phyloP scores from a whole-genome alignment of 331 rosid species.

The Ulmus americana region DNA sequence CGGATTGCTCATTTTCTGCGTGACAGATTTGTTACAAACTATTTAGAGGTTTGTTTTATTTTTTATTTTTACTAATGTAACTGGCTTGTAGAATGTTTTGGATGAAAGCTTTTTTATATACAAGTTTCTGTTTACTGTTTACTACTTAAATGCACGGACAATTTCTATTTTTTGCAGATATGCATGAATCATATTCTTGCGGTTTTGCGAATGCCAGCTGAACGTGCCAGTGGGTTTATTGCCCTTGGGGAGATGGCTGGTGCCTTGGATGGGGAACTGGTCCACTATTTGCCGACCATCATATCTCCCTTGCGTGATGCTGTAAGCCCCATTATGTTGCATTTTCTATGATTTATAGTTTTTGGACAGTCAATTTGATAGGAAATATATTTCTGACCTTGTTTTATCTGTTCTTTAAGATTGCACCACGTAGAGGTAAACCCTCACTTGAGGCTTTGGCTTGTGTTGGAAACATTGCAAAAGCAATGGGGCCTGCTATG shows the following conservation, averaged over 20 bases:
- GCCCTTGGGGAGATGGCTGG: constrained; percentile 99
- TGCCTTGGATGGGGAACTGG: constrained; percentile 91
- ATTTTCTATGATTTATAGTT: constrained; percentile 18
- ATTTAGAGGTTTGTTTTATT: constrained; percentile 58
- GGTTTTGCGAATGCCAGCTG: constrained; percentile 82
- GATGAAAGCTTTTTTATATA: background rate
- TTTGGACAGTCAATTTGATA: constrained; percentile 17
- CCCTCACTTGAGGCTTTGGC: constrained; percentile 97
- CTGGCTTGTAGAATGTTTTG: constrained; percentile 10
- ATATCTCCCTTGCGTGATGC: constrained; percentile 84
- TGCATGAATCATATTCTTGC: constrained; percentile 97
- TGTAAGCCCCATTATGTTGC: constrained; percentile 45
- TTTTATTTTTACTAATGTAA: constrained; percentile 21
- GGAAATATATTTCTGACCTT: constrained; percentile 24
- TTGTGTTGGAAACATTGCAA: constrained; percentile 96
- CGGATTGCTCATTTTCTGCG: constrained; percentile 97
- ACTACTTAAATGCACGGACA: constrained; percentile 1
- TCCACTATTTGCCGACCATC: constrained; percentile 80
- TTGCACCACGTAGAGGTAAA: constrained; percentile 93
- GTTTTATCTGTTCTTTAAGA: constrained; percentile 38
- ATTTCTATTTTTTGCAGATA: constrained; percentile 60
- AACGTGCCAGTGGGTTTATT: constrained; percentile 93
- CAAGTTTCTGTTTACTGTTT: constrained; percentile 2
- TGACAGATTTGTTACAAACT: constrained; percentile 92
- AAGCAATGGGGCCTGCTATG: constrained; percentile 85